Base-by-base conservation (phyloP, 2,329 filamentous ascomycete genomes). In the Hymenoscyphus fructigenus region DNA sequence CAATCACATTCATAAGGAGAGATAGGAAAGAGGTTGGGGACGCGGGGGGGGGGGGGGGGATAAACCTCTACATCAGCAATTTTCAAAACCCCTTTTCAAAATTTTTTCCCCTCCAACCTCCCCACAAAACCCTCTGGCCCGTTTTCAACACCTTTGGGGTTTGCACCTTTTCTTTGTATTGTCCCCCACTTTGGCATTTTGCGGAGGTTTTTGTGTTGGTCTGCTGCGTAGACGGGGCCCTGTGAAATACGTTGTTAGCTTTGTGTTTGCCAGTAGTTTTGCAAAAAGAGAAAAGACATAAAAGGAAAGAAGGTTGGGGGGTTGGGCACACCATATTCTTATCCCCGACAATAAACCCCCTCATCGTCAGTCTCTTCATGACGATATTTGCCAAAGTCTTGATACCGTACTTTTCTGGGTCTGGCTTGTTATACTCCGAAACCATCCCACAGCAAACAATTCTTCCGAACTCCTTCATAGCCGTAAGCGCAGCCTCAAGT, bases 21-120 rank as follows among this genome's bases (percentile, higher is more conserved):
- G 17, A 28, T 2, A 55, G 50, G 26, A 26, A 28, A 28, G n/a
- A n/a, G n/a, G n/a, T n/a, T n/a, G n/a, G n/a, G n/a, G n/a, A n/a
- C n/a, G n/a, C n/a, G n/a, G n/a, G n/a, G n/a, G n/a, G n/a, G n/a
- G n/a, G n/a, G n/a, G n/a, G n/a, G n/a, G 23, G 17, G 12, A 65
- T 61, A 41, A 36, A 69, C 67, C 63, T 67, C 64, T 38, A 66
- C 17, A 68, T 75, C 72, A 29, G 73, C 71, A 69, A 89, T 85
- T 80, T 89, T 87, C 74, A 91, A 73, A n/a, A 91, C 82, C 17
- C 88, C 86, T 81, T 91, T 92, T 61, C 89, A 89, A 75, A 89
- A 88, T 77, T 91, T 91, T 78, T 88, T 84, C 28, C 89, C 89
- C 67, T 83, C 77, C 66, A 91, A 81, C 80, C 91, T 86, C 15